Percentiles rank a stretch among this genome's conserved stretches.
These are phyloP conservation scores for Xylaria scruposa DNA, from an alignment of 495 filamentous ascomycete genomes.

Conservation along the genomic window DNA sequence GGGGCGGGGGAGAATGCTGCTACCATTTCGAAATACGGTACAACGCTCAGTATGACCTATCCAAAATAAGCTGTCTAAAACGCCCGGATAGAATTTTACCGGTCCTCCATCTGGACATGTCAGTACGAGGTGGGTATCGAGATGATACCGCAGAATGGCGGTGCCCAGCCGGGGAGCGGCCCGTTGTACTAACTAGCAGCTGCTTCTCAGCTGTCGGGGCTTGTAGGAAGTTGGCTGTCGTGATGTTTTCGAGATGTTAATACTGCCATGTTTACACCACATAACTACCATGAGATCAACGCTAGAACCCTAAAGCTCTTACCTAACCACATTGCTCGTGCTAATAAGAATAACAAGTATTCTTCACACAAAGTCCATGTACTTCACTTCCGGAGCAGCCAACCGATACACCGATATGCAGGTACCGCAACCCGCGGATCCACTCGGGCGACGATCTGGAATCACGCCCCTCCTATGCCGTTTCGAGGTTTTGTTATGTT, in stretches of 20 bases:
- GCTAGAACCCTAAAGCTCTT: slow-evolving; percentile 10
- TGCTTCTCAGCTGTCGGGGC: slow-evolving; percentile 2
- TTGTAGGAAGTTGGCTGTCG: neutral
- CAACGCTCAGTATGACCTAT: neutral
- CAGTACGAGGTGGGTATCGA: neutral
- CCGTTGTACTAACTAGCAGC: slow-evolving; percentile 10
- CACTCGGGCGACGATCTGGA: slow-evolving; percentile 29
- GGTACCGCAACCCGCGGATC: slow-evolving; percentile 42
- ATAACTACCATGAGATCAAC: slow-evolving; percentile 18
- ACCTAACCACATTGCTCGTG: neutral
- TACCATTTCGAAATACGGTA: neutral
- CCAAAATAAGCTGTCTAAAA: neutral
- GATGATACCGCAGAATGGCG: neutral
- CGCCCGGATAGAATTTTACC: neutral
- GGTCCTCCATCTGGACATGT: neutral
- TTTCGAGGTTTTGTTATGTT: slow-evolving; percentile 10
- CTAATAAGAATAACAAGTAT: neutral
- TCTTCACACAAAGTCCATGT: slow-evolving; percentile 22
- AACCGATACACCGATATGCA: slow-evolving; percentile 47
- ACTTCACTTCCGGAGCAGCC: slow-evolving; percentile 39
- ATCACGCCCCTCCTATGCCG: slow-evolving; percentile 14
- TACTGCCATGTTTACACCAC: neutral
- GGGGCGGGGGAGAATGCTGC: neutral
- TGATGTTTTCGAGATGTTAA: too few species aligned
- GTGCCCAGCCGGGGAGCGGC: slow-evolving; percentile 10